A percentile compares a stretch with the other conserved stretches of the same genome.
Conservation (phyloP, 2,329 filamentous ascomycete genomes). For the Penicillium sclerotiorum region DNA sequence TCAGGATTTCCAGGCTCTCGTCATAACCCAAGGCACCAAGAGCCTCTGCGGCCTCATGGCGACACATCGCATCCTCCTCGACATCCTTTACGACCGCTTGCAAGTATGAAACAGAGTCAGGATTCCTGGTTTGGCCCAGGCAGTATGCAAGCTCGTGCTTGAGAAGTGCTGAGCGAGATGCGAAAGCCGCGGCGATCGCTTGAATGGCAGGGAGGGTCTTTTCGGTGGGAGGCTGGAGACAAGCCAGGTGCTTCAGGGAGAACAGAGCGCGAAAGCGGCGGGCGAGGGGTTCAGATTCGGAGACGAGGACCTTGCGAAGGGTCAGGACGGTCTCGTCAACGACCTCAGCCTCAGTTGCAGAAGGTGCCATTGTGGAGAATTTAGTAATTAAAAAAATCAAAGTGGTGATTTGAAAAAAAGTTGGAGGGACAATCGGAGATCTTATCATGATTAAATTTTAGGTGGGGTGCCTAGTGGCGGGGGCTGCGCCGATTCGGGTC, state of each 20-base stretch:
- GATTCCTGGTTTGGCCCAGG: constrained; percentile 83
- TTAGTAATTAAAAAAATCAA: background rate
- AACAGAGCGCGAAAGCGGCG: constrained; percentile 95
- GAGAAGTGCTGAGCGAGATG: constrained; percentile 81
- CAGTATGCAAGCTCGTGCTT: constrained; percentile 99
- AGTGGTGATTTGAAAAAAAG: constrained; percentile 12
- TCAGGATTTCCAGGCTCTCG: constrained; percentile 73
- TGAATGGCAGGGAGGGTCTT: constrained; percentile 66
- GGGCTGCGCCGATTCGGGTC: constrained; percentile 26
- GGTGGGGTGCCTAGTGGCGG: constrained; percentile 40
- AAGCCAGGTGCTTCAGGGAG: constrained; percentile 91
- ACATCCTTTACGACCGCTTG: constrained; percentile 73
- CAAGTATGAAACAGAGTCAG: constrained; percentile 72
- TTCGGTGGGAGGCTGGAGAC: constrained; percentile 59
- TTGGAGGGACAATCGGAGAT: constrained; percentile 29
- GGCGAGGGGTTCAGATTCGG: constrained; percentile 79
- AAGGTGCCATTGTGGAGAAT: constrained; percentile 32
- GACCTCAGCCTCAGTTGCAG: constrained; percentile 30
- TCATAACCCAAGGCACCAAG: constrained; percentile 81
- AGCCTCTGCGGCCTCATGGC: constrained; percentile 95
- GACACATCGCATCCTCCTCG: constrained; percentile 89
- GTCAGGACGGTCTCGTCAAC: constrained; percentile 44
- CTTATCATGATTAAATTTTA: constrained; percentile 43
- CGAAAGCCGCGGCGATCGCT: constrained; percentile 86
- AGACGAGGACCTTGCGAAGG: constrained; percentile 71